These are phyloP conservation scores for Cupressus sempervirens DNA, from an alignment of 75 land plant genomes.

Conservation along the genomic window DNA sequence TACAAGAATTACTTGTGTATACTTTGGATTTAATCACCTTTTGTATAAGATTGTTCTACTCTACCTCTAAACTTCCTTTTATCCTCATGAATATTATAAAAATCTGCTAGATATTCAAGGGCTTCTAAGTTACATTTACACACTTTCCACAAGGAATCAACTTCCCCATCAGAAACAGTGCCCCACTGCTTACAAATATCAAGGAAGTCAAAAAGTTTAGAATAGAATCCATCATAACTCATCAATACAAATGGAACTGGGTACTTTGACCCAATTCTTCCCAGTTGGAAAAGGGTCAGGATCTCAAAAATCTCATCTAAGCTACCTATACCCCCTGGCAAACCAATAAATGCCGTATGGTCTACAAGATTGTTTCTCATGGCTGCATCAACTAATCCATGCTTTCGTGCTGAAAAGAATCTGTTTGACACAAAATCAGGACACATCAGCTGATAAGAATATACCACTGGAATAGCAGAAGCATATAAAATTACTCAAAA, in stretches of 20 bases:
- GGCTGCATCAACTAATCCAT: constrained; percentile 85
- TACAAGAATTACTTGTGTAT: not conserved
- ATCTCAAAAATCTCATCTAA: constrained; percentile 91
- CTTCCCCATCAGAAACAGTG: constrained; percentile 62
- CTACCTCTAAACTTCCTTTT: constrained; percentile 17
- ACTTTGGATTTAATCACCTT: not conserved
- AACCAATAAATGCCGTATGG: constrained; percentile 66
- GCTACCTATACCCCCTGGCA: constrained; percentile 91
- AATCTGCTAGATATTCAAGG: constrained; percentile 64
- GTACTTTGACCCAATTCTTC: constrained; percentile 68
- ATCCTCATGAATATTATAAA: constrained; percentile 40
- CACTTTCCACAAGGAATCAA: constrained; percentile 64
- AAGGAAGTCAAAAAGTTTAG: constrained; percentile 64
- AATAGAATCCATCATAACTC: constrained; percentile 85
- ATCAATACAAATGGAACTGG: constrained; percentile 82
- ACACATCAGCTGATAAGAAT: not conserved
- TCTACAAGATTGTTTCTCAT: constrained; percentile 50
- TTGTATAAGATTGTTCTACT: not conserved
- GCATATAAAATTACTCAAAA: not conserved
- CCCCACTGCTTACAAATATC: constrained; percentile 65
- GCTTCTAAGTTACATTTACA: constrained; percentile 73
- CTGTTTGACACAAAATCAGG: constrained; percentile 28
- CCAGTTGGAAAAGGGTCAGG: constrained; percentile 67
- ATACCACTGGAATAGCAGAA: not conserved
- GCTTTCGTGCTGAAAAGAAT: constrained; percentile 93